Percentiles rank a stretch among this genome's conserved stretches.
Evolutionary conservation across 2,329 filamentous ascomycete species (phyloP).

Genomic region (Mycogone perniciosa): DNA sequence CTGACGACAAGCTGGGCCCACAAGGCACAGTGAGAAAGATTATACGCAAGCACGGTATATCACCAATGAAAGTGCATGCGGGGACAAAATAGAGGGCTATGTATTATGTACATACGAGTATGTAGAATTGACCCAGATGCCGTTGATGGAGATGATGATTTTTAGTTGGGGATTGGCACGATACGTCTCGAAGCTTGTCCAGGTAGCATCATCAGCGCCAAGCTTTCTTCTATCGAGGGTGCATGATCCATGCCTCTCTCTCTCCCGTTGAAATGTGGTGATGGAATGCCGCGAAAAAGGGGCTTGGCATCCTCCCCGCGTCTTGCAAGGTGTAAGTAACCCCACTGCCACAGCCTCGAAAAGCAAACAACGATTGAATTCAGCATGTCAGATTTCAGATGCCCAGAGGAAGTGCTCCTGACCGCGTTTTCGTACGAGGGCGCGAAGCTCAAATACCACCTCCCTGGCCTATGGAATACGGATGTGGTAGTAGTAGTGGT

Average conservation of each 20-base stretch:
- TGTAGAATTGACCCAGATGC: neutral
- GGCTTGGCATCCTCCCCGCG: constrained; percentile 9
- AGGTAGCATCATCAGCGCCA: neutral
- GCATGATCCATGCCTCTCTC: neutral
- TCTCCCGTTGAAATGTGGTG: neutral
- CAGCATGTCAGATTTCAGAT: no score
- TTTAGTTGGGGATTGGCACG: neutral
- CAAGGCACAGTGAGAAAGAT: no score
- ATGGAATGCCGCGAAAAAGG: neutral
- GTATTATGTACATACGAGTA: neutral
- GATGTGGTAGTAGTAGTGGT: no score
- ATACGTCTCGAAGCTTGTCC: neutral
- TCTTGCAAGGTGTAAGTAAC: neutral
- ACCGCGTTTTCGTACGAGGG: neutral
- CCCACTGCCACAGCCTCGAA: neutral
- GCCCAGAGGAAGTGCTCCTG: neutral
- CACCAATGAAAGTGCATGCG: no score
- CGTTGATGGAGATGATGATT: neutral
- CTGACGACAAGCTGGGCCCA: no score
- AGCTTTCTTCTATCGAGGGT: constrained; percentile 10
- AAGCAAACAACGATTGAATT: neutral
- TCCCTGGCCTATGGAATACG: neutral
- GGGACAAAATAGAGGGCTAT: no score
- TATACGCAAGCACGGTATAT: no score
- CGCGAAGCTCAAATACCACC: neutral